Evolutionary conservation across 1,139 yeast genomes (phyloP), one percentile per base, ranked within the genome.

Genomic region (Saccharomyces hybrid): DNA sequence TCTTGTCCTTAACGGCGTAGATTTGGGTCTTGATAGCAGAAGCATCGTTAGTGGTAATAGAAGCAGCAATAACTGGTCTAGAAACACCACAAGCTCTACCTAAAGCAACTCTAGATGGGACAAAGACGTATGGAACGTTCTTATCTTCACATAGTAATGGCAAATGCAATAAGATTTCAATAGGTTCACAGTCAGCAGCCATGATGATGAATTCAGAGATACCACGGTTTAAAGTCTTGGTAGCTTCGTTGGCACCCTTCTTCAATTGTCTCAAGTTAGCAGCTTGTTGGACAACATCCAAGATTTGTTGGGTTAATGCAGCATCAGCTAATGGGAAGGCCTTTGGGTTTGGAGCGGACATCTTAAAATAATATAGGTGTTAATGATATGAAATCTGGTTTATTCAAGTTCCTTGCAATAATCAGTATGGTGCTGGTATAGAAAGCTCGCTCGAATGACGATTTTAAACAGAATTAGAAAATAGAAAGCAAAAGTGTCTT

Each of bases 1-100:
- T 93, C 87, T 91, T 91, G 79, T 93, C 98, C 88, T 93, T 95
- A 77, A 91, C 90, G 73, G 88, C 89, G 78, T 88, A 90, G 78
- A 93, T 89, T 81, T 91, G 98, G 82, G 80, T 88, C 83, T 90
- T 90, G 79, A 95, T 87, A 70, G 97, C 89, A 67, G 98, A 90
- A 69, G 97, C 96, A 72, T 95, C 99, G 78, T 95, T 93, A 64
- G 99, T 83, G 72, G 99, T 95, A 73, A 95, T 95, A 61, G 97
- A 88, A 63, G 98, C 98, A 72, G 99, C 96, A 73, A 93, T 91
- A 59, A 95, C 99, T 64, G 99, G 98, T 82, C 99, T 88, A 59
- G 98, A 89, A 65, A 95, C 99, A 79, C 99, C 99, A 80, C 99
- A 93, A 69, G 99, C 98, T 81, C 99, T 89, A 74, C 99, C 99